A percentile compares a stretch with the other conserved stretches of the same genome.
Conservation (phyloP, 2,329 filamentous ascomycete genomes). For the Nothomitra cinnamomea region DNA sequence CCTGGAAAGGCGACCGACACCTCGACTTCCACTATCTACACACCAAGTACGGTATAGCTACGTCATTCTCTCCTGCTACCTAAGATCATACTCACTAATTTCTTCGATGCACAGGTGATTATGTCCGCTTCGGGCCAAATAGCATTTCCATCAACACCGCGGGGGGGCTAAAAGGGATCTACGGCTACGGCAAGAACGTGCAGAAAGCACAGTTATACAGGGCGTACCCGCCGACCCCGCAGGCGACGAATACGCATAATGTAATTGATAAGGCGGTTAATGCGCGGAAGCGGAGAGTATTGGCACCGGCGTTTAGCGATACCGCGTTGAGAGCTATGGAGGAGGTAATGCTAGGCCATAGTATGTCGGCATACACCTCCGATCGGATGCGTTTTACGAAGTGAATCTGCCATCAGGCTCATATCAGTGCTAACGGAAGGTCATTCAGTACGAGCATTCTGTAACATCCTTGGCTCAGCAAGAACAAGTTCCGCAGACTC, state of each 20-base stretch:
- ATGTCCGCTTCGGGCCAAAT: constrained; percentile 66
- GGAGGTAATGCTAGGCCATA: constrained; percentile 44
- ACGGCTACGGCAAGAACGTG: constrained; percentile 11
- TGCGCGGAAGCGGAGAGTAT: constrained; percentile 51
- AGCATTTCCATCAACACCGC: constrained; percentile 61
- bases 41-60: constrained; percentile 46
- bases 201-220: constrained; percentile 16
- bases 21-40: constrained; percentile 59
- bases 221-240: constrained; percentile 24
- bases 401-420: no score
- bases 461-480: constrained; percentile 35
- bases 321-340: constrained; percentile 51
- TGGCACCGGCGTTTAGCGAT: constrained; percentile 57
- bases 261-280: constrained; percentile 50
- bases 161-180: constrained; percentile 45
- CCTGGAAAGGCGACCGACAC: constrained; percentile 30
- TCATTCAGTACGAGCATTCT: constrained; percentile 23
- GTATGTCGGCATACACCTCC: no score
- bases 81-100: no score
- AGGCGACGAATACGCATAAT: constrained; percentile 55
- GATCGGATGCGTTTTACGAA: no score
- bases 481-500: constrained; percentile 13
- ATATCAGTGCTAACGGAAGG: not conserved
- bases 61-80: no score
- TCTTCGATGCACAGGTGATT: constrained; percentile 19